Evolutionary conservation across 202 grass and related monocot genomes (phyloP), one percentile per base, ranked within the genome.

Genomic region (Elaeis oleifera): DNA sequence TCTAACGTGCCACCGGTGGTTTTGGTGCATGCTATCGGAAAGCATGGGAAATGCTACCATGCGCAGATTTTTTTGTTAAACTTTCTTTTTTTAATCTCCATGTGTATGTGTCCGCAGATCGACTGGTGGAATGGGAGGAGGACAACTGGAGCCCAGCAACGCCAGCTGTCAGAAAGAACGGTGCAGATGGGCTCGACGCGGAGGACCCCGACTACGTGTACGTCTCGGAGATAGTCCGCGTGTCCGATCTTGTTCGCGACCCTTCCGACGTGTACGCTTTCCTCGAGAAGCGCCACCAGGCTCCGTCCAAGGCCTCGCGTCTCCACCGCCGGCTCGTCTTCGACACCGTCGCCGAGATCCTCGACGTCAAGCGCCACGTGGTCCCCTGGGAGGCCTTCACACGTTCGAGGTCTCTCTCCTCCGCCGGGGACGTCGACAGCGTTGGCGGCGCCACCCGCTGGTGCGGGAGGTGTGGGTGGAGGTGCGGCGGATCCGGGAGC

Each of bases 151-250:
- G 50, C 18, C 14, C 18, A 11, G 14, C 49, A 18, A 18, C 58
- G 18, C 49, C 39, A 15, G 39, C 44, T 14, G 19, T 50, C 16
- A 39, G 20, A 24, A 50, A 26, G 19, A 16, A 61, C 16, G 3
- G 7, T 17, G 36, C 20, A 1, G 50, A 24, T 22, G 70, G 18
- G 5, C 24, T 16, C 25, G 70, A 3, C 18, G n/a, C 7, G 6
- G 49, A 16, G n/a, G 50, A 72, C 51, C 27, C 16, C 5, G 70
- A 72, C 18, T 63, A 63, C 49, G 25, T 11, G 18, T 72, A 63
- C 50, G 59, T 72, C 3, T 61, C n/a, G 13, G 50, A 72, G 5
- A 50, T 72, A 18, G 11, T 72, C 70, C 70, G 70, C 22, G 18
- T 19, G 27, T 62, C 44, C n/a, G 58, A 54, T 21, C 58, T 58